A percentile compares a stretch with the other conserved stretches of the same genome.
phyloP scores from a whole-genome alignment of 805 yeast species.

The Ogataea minuta region DNA sequence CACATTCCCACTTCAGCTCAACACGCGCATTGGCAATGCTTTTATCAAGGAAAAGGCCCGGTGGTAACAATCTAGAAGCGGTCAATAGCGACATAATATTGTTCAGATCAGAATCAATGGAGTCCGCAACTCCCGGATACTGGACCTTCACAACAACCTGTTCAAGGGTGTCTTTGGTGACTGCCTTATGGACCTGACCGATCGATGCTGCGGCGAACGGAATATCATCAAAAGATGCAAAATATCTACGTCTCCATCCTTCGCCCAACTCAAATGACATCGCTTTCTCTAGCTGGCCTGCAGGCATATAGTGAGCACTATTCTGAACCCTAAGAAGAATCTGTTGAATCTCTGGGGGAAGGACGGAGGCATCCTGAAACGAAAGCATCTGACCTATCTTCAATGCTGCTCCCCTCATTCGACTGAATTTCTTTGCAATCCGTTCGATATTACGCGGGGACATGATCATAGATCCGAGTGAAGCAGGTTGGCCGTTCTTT shows the following conservation, averaged over 20 bases:
- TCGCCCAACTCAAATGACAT: constrained; percentile 72
- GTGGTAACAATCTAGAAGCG: constrained; percentile 84
- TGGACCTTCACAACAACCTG: constrained; percentile 93
- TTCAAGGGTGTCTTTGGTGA: constrained; percentile 53
- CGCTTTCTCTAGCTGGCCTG: constrained; percentile 76
- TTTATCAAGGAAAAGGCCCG: constrained; percentile 86
- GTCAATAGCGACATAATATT: constrained; percentile 77
- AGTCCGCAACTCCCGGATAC: constrained; percentile 93
- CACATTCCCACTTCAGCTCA: constrained; percentile 97
- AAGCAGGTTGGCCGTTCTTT: constrained; percentile 41
- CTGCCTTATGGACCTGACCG: constrained; percentile 93
- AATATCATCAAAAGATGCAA: constrained; percentile 72
- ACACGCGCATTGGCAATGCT: constrained; percentile 90
- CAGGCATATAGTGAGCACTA: constrained; percentile 96
- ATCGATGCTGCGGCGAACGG: constrained; percentile 98
- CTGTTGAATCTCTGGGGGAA: constrained; percentile 82
- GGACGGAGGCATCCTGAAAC: constrained; percentile 82
- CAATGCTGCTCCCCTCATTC: constrained; percentile 98
- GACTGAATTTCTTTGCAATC: constrained; percentile 80
- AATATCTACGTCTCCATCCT: constrained; percentile 69
- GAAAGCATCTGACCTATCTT: constrained; percentile 97
- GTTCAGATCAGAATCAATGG: constrained; percentile 92
- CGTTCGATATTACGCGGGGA: constrained; percentile 83
- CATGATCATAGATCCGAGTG: constrained; percentile 59
- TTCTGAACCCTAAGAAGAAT: constrained; percentile 84